Conservation (phyloP, 2,329 filamentous ascomycete species). For the Aschersonia sp. region DNA sequence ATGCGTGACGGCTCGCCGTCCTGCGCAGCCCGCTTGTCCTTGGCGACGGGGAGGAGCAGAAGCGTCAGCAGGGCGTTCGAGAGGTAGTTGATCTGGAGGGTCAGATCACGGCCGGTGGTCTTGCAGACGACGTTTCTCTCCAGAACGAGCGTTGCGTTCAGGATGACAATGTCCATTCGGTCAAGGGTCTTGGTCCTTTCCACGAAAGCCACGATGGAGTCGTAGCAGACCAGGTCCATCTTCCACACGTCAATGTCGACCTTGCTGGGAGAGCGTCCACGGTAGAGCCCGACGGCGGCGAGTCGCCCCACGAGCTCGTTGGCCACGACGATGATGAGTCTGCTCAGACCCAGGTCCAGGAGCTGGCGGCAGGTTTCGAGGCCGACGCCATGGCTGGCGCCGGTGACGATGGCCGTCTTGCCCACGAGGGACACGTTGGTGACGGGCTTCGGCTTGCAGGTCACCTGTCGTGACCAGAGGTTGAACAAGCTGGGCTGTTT, state of each 20-base stretch:
- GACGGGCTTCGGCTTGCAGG: no score
- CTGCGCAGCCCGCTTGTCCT: constrained; percentile 11
- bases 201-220: constrained; percentile 23
- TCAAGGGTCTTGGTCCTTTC: constrained; percentile 14
- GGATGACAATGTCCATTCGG: constrained; percentile 22
- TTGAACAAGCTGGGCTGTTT: no score
- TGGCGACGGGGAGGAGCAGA: constrained; percentile 30
- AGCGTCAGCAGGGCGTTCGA: constrained; percentile 30
- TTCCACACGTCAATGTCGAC: constrained; percentile 13
- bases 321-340: constrained; percentile 20
- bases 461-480: no score
- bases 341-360: constrained; percentile 13
- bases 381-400: constrained; percentile 19
- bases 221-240: constrained; percentile 24
- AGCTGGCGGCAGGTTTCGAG: constrained; percentile 18
- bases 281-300: neutral
- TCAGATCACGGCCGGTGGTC: constrained; percentile 21
- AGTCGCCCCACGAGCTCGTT: constrained; percentile 13
- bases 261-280: neutral
- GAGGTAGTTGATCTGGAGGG: constrained; percentile 34
- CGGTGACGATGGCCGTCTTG: constrained; percentile 16
- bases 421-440: neutral
- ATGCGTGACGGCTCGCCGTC: constrained; percentile 5
- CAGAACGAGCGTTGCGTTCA: constrained; percentile 16
- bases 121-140: constrained; percentile 7